Percentiles rank a stretch among this genome's conserved stretches.
These are phyloP conservation scores for Naumovozyma dairenensis DNA, from an alignment of 805 yeast genomes.

Conservation along the genomic window DNA sequence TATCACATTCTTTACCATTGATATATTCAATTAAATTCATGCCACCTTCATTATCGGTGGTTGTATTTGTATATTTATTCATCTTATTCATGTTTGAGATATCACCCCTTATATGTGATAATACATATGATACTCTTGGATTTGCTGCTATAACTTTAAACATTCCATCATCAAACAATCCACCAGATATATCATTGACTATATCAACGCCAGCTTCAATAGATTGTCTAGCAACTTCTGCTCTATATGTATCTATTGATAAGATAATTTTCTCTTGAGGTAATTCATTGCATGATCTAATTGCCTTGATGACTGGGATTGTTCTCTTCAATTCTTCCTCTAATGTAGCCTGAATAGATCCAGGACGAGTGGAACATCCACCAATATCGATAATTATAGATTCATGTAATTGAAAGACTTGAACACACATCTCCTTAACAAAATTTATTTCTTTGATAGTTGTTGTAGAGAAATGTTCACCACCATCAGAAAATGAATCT, in stretches of 20 bases:
- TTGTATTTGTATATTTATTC: constrained; percentile 36
- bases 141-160: constrained; percentile 57
- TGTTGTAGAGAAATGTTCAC: constrained; percentile 37
- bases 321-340: constrained; percentile 67
- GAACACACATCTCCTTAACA: constrained; percentile 40
- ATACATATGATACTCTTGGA: constrained; percentile 60
- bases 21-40: constrained; percentile 12
- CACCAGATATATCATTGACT: constrained; percentile 84
- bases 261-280: constrained; percentile 39
- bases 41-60: constrained; percentile 1
- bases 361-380: constrained; percentile 91
- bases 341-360: constrained; percentile 48
- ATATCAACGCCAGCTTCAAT: constrained; percentile 78
- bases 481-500: constrained; percentile 93
- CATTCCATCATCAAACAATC: constrained; percentile 57
- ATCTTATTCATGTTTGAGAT: constrained; percentile 60
- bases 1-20: constrained; percentile 8
- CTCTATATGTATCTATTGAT: constrained; percentile 83
- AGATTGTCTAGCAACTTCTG: constrained; percentile 61
- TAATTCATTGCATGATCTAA: constrained; percentile 37
- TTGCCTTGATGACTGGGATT: constrained; percentile 54
- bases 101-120: constrained; percentile 80
- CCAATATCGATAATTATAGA: constrained; percentile 71
- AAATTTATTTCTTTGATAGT: constrained; percentile 34
- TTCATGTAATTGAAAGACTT: constrained; percentile 43